These are phyloP conservation scores for Xerocomus potaroensis DNA, from an alignment of 768 basidiomycete species.

Conservation along the genomic window DNA sequence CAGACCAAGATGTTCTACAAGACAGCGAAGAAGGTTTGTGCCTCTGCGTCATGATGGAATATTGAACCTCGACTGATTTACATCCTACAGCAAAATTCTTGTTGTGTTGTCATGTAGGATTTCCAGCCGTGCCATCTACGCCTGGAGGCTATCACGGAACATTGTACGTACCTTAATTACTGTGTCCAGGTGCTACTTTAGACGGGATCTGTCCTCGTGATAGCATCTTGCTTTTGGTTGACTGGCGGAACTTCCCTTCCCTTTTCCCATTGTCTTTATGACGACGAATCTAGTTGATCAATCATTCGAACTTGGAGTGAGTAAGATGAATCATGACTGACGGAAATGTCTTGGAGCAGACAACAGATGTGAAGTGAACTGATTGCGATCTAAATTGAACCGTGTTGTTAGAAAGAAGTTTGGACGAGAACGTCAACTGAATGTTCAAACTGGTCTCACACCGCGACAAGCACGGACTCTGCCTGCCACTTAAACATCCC, in stretches of 20 bases:
- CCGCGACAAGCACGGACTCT: background rate
- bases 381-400: too few relatives aligned
- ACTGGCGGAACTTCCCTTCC: too few relatives aligned
- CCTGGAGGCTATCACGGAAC: slow-evolving; percentile 14
- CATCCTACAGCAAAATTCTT: slow-evolving; percentile 82
- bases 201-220: slow-evolving; percentile 5
- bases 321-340: background rate
- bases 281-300: slow-evolving; percentile 3
- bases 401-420: background rate
- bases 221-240: slow-evolving; percentile 5
- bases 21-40: slow-evolving; percentile 93
- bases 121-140: slow-evolving; percentile 8
- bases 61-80: slow-evolving; percentile 11
- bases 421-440: background rate
- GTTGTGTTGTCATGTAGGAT: slow-evolving; percentile 80
- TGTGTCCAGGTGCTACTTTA: slow-evolving; percentile 1
- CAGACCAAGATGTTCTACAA: slow-evolving; percentile 99
- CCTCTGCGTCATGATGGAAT: background rate
- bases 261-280: background rate
- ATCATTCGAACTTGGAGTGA: background rate
- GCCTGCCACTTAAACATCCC: background rate
- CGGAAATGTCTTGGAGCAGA: background rate
- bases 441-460: background rate
- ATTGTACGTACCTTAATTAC: slow-evolving; percentile 20
- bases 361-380: too few relatives aligned